Conservation (phyloP, 2,329 filamentous ascomycete genomes). For the Paracoccidioides lutzii region DNA sequence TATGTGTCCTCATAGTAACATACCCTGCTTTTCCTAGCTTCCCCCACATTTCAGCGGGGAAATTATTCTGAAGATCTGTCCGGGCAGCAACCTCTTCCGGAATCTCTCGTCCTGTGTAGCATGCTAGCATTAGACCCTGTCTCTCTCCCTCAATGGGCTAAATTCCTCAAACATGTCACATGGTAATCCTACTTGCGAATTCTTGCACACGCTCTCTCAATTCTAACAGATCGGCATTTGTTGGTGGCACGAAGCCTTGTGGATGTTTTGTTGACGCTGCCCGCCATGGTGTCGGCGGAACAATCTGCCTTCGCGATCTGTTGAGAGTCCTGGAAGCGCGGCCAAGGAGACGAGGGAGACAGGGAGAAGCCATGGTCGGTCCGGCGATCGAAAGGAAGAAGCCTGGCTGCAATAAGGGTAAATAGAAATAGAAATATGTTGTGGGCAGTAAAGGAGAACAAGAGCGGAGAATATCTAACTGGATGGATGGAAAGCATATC, state of each 20-base stretch:
- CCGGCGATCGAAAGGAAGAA: neutral
- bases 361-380: conserved; percentile 21
- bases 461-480: neutral
- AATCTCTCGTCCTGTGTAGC: conserved; percentile 57
- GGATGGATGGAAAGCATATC: too few relatives aligned
- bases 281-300: conserved; percentile 21
- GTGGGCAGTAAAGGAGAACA: neutral
- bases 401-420: neutral
- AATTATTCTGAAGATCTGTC: conserved; percentile 78
- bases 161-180: neutral
- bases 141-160: neutral
- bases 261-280: conserved; percentile 57
- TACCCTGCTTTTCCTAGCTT: conserved; percentile 78
- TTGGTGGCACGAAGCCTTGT: conserved; percentile 51
- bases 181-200: conserved; percentile 48
- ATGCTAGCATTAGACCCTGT: neutral
- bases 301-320: conserved; percentile 17
- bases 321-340: conserved; percentile 19
- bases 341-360: conserved; percentile 23
- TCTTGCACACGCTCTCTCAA: conserved; percentile 75
- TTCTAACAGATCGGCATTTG: conserved; percentile 61
- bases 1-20: neutral
- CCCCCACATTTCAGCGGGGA: conserved; percentile 82
- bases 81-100: conserved; percentile 65
- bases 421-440: neutral